phyloP scores from a whole-genome alignment of 495 filamentous ascomycete genomes.

The Arthonia radiata region DNA sequence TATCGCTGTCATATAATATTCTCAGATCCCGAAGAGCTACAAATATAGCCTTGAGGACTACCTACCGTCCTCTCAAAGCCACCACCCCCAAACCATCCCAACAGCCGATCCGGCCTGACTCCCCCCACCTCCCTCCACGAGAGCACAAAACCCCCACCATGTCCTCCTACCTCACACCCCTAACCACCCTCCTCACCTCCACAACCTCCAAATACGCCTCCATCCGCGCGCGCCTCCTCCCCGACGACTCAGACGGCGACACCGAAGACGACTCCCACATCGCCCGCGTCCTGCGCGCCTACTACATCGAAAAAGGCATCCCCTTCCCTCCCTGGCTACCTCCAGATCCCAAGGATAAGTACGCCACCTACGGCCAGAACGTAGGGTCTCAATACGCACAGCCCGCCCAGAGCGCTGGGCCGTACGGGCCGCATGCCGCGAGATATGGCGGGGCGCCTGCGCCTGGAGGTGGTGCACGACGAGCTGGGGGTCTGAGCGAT shows the following conservation, averaged over 20 bases:
- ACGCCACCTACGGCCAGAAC: constrained; percentile 24
- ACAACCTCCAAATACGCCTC: constrained; percentile 58
- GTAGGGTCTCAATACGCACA: no score
- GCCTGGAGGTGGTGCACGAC: constrained; percentile 13
- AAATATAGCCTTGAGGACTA: no score
- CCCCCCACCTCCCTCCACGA: no score
- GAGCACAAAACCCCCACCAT: no score
- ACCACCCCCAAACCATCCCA: no score
- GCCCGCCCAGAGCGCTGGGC: constrained; percentile 15
- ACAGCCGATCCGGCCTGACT: no score
- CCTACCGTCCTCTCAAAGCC: no score
- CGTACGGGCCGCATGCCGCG: constrained; percentile 13
- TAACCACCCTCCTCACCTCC: constrained; percentile 49
- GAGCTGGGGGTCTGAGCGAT: constrained; percentile 37
- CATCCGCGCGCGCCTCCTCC: constrained; percentile 53
- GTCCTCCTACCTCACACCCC: constrained; percentile 55
- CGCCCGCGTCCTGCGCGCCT: constrained; percentile 77
- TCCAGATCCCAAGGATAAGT: constrained; percentile 50
- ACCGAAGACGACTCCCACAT: constrained; percentile 90
- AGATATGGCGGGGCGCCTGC: constrained; percentile 6
- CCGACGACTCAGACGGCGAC: constrained; percentile 63
- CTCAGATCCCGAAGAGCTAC: no score
- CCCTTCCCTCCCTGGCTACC: constrained; percentile 76
- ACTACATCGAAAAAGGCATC: constrained; percentile 74
- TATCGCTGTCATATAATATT: no score